Percentiles rank a stretch among this genome's conserved stretches.
phyloP scores from a whole-genome alignment of 176 grass and related monocot genomes.

The Paspalum notatum region DNA sequence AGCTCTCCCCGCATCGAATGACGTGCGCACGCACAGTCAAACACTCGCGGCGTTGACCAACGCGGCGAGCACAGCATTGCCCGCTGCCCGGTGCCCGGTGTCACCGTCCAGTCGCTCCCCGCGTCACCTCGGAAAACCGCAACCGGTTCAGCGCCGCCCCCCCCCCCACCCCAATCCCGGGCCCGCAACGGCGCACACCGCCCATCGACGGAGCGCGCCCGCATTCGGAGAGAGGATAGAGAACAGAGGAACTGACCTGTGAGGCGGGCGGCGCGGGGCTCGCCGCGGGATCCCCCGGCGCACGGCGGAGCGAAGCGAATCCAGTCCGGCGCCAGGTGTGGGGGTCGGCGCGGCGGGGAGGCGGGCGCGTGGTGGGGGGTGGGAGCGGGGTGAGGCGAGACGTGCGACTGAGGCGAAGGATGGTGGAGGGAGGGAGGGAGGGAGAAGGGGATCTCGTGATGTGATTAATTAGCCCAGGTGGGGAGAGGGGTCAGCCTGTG shows the following conservation, averaged over 20 bases:
- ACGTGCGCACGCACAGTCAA: slow-evolving; percentile 28
- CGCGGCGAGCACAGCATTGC: not conserved
- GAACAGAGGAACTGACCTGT: slow-evolving; percentile 32
- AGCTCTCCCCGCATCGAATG: not conserved
- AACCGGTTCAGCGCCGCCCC: not conserved
- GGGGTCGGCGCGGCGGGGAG: not conserved
- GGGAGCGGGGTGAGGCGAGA: not conserved
- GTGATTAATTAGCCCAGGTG: slow-evolving; percentile 49
- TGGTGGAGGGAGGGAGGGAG: too few relatives aligned
- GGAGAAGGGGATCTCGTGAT: slow-evolving; percentile 55
- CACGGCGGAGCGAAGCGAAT: not conserved
- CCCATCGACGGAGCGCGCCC: slow-evolving; percentile 7
- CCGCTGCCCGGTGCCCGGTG: not conserved
- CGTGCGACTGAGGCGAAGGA: not conserved
- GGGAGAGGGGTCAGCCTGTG: not conserved
- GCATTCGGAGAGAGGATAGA: slow-evolving; percentile 3
- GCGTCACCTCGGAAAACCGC: not conserved
- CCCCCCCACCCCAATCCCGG: not conserved
- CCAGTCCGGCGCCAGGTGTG: not conserved
- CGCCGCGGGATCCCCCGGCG: slow-evolving; percentile 16
- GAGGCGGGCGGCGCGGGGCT: not conserved
- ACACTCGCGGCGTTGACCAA: slow-evolving; percentile 45
- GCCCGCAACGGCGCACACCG: not conserved
- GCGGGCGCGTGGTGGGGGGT: not conserved
- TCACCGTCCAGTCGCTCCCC: not conserved